A percentile compares a stretch with the other conserved stretches of the same genome.
phyloP scores from a whole-genome alignment of 108 stramenopile genomes.

The Heterococcus sp. region DNA sequence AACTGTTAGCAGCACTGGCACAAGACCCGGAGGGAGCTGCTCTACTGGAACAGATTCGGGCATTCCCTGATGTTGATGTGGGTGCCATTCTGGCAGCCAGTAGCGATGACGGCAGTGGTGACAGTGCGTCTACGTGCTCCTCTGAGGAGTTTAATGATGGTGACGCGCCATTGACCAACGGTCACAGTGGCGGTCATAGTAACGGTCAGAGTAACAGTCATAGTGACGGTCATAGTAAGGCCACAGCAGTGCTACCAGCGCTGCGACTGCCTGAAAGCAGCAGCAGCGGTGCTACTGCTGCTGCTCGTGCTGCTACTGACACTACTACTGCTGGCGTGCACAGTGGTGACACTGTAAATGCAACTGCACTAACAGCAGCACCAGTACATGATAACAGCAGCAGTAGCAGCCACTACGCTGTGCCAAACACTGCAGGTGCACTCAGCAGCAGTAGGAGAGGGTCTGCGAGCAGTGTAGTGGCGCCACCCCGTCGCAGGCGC shows the following conservation, averaged over 20 bases:
- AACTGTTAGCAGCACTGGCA: neutral
- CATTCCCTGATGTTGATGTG: neutral
- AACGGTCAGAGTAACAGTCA: neutral
- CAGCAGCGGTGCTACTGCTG: neutral
- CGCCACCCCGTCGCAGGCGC: neutral
- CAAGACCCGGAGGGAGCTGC: neutral
- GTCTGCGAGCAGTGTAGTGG: neutral
- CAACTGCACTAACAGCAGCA: no score
- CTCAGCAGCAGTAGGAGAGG: neutral
- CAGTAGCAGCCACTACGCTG: no score
- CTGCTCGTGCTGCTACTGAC: neutral
- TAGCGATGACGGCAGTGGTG: neutral
- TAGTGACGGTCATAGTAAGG: neutral
- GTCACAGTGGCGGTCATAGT: neutral
- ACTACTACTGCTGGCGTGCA: neutral
- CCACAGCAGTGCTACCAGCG: no score
- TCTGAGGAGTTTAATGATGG: no score
- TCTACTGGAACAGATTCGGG: neutral
- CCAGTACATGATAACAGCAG: no score
- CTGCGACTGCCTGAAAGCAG: no score
- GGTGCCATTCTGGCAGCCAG: neutral
- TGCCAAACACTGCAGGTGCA: neutral
- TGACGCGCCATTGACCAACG: no score
- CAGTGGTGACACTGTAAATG: no score
- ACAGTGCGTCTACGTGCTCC: neutral